Base-by-base conservation (phyloP, 352 stramenopile species). In the Phytophthora palmivora region DNA sequence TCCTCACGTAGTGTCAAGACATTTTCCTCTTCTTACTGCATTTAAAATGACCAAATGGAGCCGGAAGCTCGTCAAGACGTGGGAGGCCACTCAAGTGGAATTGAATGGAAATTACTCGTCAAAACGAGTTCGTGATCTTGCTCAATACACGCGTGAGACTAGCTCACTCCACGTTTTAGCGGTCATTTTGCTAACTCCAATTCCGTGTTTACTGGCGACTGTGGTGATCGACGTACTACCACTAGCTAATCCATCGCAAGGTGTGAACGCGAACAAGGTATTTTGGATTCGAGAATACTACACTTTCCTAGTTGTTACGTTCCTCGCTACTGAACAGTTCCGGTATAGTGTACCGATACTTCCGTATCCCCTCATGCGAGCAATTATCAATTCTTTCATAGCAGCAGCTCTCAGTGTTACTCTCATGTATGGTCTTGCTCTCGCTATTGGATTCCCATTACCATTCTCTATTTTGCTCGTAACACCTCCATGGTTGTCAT, bases 21-120 rank as follows among this genome's bases (percentile, higher is more conserved):
- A n/a, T n/a, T n/a, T n/a, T n/a, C n/a, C n/a, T n/a, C n/a, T 39
- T 34, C 33, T 14, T 18, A 26, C 41, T 51, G 19, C 24, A 6
- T 28, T 28, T 28, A 28, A 28, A 28, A 28, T 3, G n/a, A 18
- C 14, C 14, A 28, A 19, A 19, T 34, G 22, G 14, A 30, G 19
- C 18, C 26, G 22, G 19, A 26, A 7, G 6, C 5, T 61, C 15
- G 26, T 51, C 52, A 50, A 58, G 15, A 18, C 4, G 5, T 65
- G 55, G 62, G 60, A 74, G 21, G 2, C 38, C 6, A 63, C 58
- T 11, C 65, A 74, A 47, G 59, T 74, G 48, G 60, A 74, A 33
- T 18, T 74, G 10, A 44, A 70, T 22, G 66, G 66, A 11, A 59
- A 37, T 6, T 70, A 74, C 39, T 70, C 66, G 1, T 11, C 47